Base-by-base conservation (phyloP, 352 stramenopile genomes). In the Globisporangium ultimum region DNA sequence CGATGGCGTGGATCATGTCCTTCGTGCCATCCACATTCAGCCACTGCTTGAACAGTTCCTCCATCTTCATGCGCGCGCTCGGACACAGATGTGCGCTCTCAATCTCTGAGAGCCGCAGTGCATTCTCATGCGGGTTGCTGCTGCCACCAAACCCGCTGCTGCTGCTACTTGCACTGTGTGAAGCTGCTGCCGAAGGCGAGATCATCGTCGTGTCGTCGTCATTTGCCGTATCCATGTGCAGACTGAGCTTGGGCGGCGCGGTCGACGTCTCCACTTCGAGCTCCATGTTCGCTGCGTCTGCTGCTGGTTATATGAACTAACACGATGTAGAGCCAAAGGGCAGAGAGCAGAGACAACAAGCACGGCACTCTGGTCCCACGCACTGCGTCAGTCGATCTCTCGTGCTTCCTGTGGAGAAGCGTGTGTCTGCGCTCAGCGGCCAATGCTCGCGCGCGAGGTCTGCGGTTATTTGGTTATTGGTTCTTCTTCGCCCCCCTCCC, bases 41-140 rank as follows among this genome's bases (percentile, higher is more conserved):
- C 83, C 84, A 95, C 63, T 91, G 81, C 28, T 83, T 80, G 58
- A 93, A 95, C 4, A 95, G 71, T 56, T 95, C 83, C 63, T 95
- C 85, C 85, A 95, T 92, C 70, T 95, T 95, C 71, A 90, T 81
- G 53, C 85, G 78, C 4, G 77, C 85, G 17, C 80, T 89, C 4
- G 81, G 81, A 51, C 80, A 95, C 65, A 90, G 43, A 46, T 92
- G 80, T 49, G 84, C 80, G 56, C 71, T 89, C 63, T 93, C 84
- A 58, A 93, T 91, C 68, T 93, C 84, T 45, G 84, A 89, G 63
- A 93, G 71, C 24, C 82, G 82, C 32, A 91, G 68, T 47, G 76
- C 72, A 38, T 88, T 36, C 28, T 36, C 78, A 21, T 68, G 53
- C 17, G 24, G 32, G 13, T 18, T 17, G 13, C 24, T 60, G 42